Evolutionary conservation across 2,329 filamentous ascomycete genomes (phyloP).

Genomic region (Alternaria viburni): DNA sequence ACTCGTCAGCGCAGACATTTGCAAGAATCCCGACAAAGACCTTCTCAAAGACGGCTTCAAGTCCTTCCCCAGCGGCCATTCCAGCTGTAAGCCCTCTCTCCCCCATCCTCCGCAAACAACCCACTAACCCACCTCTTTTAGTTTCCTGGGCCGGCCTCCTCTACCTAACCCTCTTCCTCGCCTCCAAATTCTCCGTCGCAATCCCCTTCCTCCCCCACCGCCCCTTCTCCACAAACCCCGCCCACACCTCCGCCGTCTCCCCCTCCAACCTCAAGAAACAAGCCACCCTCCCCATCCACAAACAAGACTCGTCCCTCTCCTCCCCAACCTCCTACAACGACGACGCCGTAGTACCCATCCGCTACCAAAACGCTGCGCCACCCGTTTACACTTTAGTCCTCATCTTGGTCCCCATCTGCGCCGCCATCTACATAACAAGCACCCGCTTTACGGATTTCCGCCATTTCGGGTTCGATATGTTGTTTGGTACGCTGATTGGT

Average conservation of each 20-base stretch:
- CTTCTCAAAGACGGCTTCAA: conserved; percentile 81
- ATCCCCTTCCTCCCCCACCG: conserved; percentile 70
- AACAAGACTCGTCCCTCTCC: conserved; percentile 29
- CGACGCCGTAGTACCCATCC: conserved; percentile 59
- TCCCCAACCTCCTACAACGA: conserved; percentile 25
- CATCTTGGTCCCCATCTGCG: conserved; percentile 72
- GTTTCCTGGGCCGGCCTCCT: conserved; percentile 79
- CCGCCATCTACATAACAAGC: conserved; percentile 80
- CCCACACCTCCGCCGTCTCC: conserved; percentile 54
- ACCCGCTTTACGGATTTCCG: conserved; percentile 88
- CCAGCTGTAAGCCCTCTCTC: conserved; percentile 62
- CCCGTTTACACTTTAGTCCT: conserved; percentile 79
- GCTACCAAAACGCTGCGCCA: conserved; percentile 79
- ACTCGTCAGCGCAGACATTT: conserved; percentile 79
- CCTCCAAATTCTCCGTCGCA: conserved; percentile 78
- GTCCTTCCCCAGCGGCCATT: conserved; percentile 80
- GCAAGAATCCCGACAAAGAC: conserved; percentile 66
- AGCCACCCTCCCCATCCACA: conserved; percentile 30
- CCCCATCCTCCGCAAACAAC: background rate
- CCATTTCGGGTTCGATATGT: conserved; percentile 90
- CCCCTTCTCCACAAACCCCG: conserved; percentile 56
- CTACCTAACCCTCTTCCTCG: conserved; percentile 86
- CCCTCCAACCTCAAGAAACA: conserved; percentile 40
- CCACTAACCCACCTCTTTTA: conserved; percentile 23
- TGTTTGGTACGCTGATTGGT: conserved; percentile 84